Conservation (phyloP, 495 filamentous ascomycete genomes). For the Talaromyces proteolyticus region DNA sequence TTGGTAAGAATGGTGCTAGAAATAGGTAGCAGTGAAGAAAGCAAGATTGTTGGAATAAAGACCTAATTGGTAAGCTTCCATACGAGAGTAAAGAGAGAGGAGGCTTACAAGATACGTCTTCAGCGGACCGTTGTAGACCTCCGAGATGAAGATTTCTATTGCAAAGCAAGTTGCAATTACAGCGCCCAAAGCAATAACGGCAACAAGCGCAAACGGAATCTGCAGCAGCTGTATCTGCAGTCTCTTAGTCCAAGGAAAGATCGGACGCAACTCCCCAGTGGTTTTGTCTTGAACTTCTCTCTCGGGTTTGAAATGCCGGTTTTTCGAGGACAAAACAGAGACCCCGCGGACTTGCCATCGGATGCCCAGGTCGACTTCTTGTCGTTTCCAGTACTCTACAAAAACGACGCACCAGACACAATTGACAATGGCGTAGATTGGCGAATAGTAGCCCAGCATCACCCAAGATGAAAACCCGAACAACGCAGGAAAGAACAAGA, state of each 20-base stretch:
- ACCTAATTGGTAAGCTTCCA: conserved; percentile 48
- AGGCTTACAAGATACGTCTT: conserved; percentile 71
- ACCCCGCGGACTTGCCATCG: conserved; percentile 91
- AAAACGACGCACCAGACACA: conserved; percentile 86
- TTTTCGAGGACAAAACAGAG: conserved; percentile 69
- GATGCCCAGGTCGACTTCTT: conserved; percentile 84
- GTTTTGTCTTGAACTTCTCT: conserved; percentile 68
- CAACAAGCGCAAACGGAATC: conserved; percentile 78
- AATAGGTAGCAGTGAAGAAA: conserved; percentile 75
- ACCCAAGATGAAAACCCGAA: conserved; percentile 81
- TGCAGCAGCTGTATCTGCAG: conserved; percentile 76
- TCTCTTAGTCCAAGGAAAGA: conserved; percentile 75
- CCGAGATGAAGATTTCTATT: conserved; percentile 93
- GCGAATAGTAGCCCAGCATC: conserved; percentile 77
- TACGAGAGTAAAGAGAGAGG: not conserved
- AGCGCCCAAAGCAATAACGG: conserved; percentile 62
- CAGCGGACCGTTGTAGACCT: conserved; percentile 88
- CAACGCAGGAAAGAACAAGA: conserved; percentile 75
- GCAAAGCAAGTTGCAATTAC: conserved; percentile 85
- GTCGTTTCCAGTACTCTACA: conserved; percentile 94
- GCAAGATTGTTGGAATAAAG: conserved; percentile 81
- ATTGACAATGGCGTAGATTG: conserved; percentile 75
- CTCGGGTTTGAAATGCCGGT: conserved; percentile 75
- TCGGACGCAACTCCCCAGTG: conserved; percentile 74
- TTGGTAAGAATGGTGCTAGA: conserved; percentile 69